Evolutionary conservation across 441 rosid species (phyloP), one percentile per base, ranked within the genome.

Genomic region (Erodium trifolium): DNA sequence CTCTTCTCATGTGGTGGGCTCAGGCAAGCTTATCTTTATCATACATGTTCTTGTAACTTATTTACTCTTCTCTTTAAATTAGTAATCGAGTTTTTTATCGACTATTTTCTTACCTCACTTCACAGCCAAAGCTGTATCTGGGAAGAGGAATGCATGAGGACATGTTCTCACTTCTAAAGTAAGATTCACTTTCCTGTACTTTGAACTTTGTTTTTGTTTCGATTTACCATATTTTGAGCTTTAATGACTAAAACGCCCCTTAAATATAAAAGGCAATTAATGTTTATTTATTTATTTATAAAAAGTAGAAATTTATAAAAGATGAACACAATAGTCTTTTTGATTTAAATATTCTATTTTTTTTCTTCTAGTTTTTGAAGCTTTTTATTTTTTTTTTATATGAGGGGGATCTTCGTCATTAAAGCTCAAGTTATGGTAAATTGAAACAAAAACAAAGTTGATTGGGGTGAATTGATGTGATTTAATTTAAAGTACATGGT

Each of bases 121-220:
- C 87, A 47, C 53, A 95, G 93, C 99, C 99, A 68, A 92, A 95
- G 76, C 78, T 88, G 68, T 95, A 92, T 76, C 77, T 95, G 49
- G 99, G 99, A 78, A 86, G 99, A 87, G 98, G 99, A 77, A 87
- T 95, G 97, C 99, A 90, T 74, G 99, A 90, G 80, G 91, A 87
- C 49, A 77, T 83, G 74, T 83, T 90, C 75, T 84, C 98, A 74
- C 96, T 90, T 76, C 75, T 94, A 71, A 90, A 85, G 99, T 94
- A 94, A 84, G 97, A 45, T 8, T 34, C 27, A 23, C 27, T 23
- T 0, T 23, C 27, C 27, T 23, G 27, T 23, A 23, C 27, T 23
- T 23, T 63, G 27, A 31, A 63, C 3, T 23, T 63, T 63, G 4
- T 19, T 10, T 47, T 47, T 47, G 53, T 47, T 23, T 23, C 27